Evolutionary conservation across 2,329 filamentous ascomycete genomes (phyloP), one percentile per base, ranked within the genome.

Genomic region (Tolypocladium sp.): DNA sequence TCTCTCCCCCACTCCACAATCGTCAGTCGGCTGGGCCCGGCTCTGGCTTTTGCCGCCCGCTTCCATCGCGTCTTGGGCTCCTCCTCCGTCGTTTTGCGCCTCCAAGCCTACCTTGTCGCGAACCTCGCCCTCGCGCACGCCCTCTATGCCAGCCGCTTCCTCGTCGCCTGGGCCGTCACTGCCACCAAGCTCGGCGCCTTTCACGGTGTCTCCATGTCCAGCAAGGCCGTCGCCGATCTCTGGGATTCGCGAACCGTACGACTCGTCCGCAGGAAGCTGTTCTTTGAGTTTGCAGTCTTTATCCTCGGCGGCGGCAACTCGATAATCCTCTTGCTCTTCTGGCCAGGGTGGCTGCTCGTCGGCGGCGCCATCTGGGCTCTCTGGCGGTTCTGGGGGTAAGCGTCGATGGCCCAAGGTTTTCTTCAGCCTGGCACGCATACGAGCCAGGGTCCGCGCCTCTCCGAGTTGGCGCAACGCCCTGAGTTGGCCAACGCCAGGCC

Each of bases 281-380:
- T 79, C 58, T 78, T 78, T 63, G 82, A 84, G 67, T 76, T 84
- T 59, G 78, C 77, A 59, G 71, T 77, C 55, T 73, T 79, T 56
- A 71, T 84, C 42, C 74, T 85, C 27, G 81, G 81, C 4, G 74
- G 76, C 7, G 74, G 78, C 30, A 82, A 82, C 62, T 66, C 70
- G 37, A 53, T 84, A 58, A 73, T 79, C 61, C 67, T 83, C 38
- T 53, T 83, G 60, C 61, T 84, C 62, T 81, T 85, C 63, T 85
- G 82, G 82, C 82, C 82, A 0, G 82, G 82, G 0, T 84, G 82
- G 82, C 70, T 76, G 60, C 61, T 83, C 35, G 60, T 84, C 37
- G 77, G 66, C 2, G 68, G 73, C 8, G 63, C 69, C n/a, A 61
- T 68, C 2, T 71, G 74, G 63, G 67, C 67, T 3, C 49, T 70